Base-by-base conservation (phyloP, 2,329 filamentous ascomycete genomes). In the Metarhizium brunneum region DNA sequence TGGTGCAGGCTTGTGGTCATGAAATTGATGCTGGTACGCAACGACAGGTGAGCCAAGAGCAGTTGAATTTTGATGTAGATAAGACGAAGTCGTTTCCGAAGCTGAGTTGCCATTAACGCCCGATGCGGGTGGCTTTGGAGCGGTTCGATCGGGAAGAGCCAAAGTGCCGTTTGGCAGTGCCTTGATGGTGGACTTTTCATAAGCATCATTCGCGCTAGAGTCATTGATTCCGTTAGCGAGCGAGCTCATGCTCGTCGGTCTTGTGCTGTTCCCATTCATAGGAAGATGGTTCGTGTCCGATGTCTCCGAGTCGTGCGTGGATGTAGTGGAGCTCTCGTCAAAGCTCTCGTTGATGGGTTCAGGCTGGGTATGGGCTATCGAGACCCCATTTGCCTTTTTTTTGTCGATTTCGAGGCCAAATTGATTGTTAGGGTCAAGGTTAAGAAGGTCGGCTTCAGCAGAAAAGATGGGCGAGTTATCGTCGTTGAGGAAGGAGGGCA, bases 211-310 rank as follows among this genome's bases (percentile, higher is more conserved):
- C n/a, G 65, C 64, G 57, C 64, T 66, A 55, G 69, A 68, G 58
- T 66, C 65, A 56, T 76, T 73, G 62, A 74, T 76, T 60, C 78
- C 81, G 66, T 85, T 84, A 62, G 79, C 77, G 65, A 82, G 65
- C 42, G 81, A 78, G 68, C 76, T 81, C 72, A 85, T 80, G 70
- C 78, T 85, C 65, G 81, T 78, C 6, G 72, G 70, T 50, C 68
- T 66, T 57, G 71, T 73, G 52, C 61, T 63, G 64, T 68, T 69
- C 61, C 73, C 76, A 71, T 76, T 73, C 68, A 73, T 66, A 62
- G 70, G 73, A 60, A 69, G 67, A 48, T 69, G 70, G 58, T 68
- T 69, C 49, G 69, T 66, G 63, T 76, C 78, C 61, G 77, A 82
- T 57, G 71, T 71, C 64, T 77, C 74, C 57, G 79, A 81, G 59